Evolutionary conservation across 2,329 filamentous ascomycete species (phyloP), one percentile per base, ranked within the genome.

Genomic region (Penicillium expansum): DNA sequence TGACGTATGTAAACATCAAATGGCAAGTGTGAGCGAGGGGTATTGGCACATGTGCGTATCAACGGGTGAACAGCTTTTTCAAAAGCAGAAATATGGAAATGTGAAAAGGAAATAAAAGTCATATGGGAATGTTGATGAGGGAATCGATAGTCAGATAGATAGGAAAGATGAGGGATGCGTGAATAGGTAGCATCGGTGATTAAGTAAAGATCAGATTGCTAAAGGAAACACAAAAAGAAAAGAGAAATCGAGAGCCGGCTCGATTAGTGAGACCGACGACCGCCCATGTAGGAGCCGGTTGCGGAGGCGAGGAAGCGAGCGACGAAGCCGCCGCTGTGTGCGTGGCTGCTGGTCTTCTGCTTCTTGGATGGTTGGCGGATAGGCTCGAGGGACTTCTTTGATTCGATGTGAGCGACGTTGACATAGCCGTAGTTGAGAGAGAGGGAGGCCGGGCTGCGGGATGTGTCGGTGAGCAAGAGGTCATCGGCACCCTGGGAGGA

Each of bases 281-380:
- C 69, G 13, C 71, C 71, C 69, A 74, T 74, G 59, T 78, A 77
- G 2, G 74, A 73, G 8, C 71, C 71, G 1, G 76, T 71, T 8
- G 76, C 76, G 6, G 75, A 76, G 24, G 72, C 76, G 47, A 79
- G 67, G 62, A 79, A 76, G 16, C 76, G 67, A 29, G 76, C 75
- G 44, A 79, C 74, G 29, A 78, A 70, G 29, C 76, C 73, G 24
- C 71, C 68, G n/a, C 68, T 61, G 35, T 68, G 65, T 3, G 60
- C 50, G 37, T 71, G 65, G 22, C 62, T 62, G 29, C 67, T 65
- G 22, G 69, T 66, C 58, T 76, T 77, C 58, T 74, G 65, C 57
- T 77, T 77, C 69, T 78, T 79, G 57, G 64, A 68, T 1, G 76
- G 69, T 56, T 76, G 72, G 30, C 73, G 70, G 38, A 45, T 24